Conservation (phyloP, 192 early-diverging fungal genomes). For the Gaertneriomyces sp. region DNA sequence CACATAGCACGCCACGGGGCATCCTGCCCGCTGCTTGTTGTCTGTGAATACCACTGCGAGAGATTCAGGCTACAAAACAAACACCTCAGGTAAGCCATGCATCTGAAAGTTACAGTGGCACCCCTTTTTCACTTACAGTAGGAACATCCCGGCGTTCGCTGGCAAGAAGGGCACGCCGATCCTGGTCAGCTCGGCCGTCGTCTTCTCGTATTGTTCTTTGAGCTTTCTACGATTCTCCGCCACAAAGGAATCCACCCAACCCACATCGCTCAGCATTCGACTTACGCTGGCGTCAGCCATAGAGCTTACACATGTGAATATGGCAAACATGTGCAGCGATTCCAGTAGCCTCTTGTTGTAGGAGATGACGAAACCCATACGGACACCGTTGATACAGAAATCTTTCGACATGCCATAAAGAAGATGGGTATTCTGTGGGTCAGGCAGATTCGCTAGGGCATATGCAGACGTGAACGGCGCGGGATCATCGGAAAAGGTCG, state of each 20-base stretch:
- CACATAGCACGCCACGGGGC: slow-evolving; percentile 47
- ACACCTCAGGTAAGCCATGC: slow-evolving; percentile 27
- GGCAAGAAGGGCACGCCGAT: slow-evolving; percentile 53
- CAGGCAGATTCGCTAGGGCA: slow-evolving; percentile 53
- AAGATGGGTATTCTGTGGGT: slow-evolving; percentile 62
- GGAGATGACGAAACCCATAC: slow-evolving; percentile 60
- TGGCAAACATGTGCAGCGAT: slow-evolving; percentile 12
- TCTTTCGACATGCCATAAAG: slow-evolving; percentile 83
- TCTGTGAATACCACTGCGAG: slow-evolving; percentile 4
- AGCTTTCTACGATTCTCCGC: slow-evolving; percentile 55
- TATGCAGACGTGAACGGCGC: slow-evolving; percentile 60
- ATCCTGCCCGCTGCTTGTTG: slow-evolving; percentile 22
- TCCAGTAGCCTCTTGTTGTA: slow-evolving; percentile 13
- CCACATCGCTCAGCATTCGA: slow-evolving; percentile 52
- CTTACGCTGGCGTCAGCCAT: slow-evolving; percentile 56
- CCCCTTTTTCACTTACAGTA: slow-evolving; percentile 51
- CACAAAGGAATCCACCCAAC: slow-evolving; percentile 59
- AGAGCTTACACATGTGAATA: slow-evolving; percentile 63
- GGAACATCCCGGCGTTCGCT: slow-evolving; percentile 68
- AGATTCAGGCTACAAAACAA: not conserved
- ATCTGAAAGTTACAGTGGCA: no score
- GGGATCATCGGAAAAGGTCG: slow-evolving; percentile 10
- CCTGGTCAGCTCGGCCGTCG: slow-evolving; percentile 39
- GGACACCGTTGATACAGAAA: slow-evolving; percentile 74
- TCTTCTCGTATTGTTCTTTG: slow-evolving; percentile 45